Evolutionary conservation across 805 yeast genomes (phyloP), one percentile per base, ranked within the genome.

Genomic region (Nakazawaea peltata): DNA sequence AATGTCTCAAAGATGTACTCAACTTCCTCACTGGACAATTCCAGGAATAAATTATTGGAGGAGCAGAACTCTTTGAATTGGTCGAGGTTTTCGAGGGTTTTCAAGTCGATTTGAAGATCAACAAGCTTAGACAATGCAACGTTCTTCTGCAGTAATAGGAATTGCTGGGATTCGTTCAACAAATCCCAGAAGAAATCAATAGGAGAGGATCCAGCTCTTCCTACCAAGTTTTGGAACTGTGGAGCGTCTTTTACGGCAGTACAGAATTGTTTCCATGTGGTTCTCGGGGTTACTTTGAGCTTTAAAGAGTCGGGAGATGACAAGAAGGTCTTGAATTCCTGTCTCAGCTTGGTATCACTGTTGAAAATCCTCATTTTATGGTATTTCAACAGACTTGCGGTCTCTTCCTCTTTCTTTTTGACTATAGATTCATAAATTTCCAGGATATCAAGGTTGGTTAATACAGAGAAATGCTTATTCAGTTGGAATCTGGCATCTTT

Each of bases 191-290:
- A 86, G 27, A 83, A 55, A 43, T 86, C 94, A 28, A 78, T 49
- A 1, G 95, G 81, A 1, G 77, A 68, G 0, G 95, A 85, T 0
- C 95, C 95, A 30, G 71, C 64, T 36, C 87, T 67, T 0, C 94
- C 95, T 38, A 86, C 65, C 25, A 86, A 43, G 16, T 67, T 73
- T 12, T 71, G 47, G 48, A 81, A 86, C 12, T 73, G 57, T 30
- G 61, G 63, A 41, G 79, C 81, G 22, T 71, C 68, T 40, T 72
- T 72, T 1, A 85, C 46, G 4, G 48, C 40, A 0, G 67, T 59
- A 28, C 71, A 64, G 2, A 83, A 47, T 17, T 78, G 79, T 32
- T 54, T 57, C 78, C 94, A 86, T 33, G 56, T 61, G 2, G 81
- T 61, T 37, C 68, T 68, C 1, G 81, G 75, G 12, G 51, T 57